A percentile compares a stretch with the other conserved stretches of the same genome.
Conservation (phyloP, 441 rosid genomes). For the Raphanus hybrid region DNA sequence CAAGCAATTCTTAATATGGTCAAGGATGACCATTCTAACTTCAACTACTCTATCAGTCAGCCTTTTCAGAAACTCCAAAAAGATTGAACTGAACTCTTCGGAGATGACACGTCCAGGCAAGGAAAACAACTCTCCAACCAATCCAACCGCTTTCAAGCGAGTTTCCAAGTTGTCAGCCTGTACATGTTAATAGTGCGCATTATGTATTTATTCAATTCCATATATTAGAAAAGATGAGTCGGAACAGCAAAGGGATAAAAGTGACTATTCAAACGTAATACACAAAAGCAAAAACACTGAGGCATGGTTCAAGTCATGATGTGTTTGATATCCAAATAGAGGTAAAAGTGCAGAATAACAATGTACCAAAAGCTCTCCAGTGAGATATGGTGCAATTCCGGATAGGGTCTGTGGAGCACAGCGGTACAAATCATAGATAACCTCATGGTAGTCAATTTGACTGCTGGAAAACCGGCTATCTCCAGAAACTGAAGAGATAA, state of each 20-base stretch:
- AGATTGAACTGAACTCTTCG: conserved; percentile 85
- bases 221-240: conserved; percentile 18
- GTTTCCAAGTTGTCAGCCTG: conserved; percentile 95
- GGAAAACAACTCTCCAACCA: conserved; percentile 94
- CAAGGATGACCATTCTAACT: conserved; percentile 91
- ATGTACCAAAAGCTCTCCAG: conserved; percentile 98
- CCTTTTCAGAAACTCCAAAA: conserved; percentile 95
- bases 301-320: conserved; percentile 29
- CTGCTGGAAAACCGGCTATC: conserved; percentile 63
- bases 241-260: conserved; percentile 11
- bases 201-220: conserved; percentile 18
- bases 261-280: conserved; percentile 15
- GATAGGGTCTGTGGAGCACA: conserved; percentile 93
- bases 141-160: conserved; percentile 88
- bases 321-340: conserved; percentile 22
- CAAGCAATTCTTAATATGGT: conserved; percentile 85
- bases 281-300: not conserved
- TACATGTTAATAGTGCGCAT: conserved; percentile 37
- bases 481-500: conserved; percentile 89
- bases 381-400: conserved; percentile 90
- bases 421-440: conserved; percentile 81
- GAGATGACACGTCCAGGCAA: conserved; percentile 66
- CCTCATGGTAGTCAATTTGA: conserved; percentile 91
- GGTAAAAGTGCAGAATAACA: conserved; percentile 23
- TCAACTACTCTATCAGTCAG: conserved; percentile 92